Conservation (phyloP, 768 basidiomycete species). For the Rubroboletus satanas region DNA sequence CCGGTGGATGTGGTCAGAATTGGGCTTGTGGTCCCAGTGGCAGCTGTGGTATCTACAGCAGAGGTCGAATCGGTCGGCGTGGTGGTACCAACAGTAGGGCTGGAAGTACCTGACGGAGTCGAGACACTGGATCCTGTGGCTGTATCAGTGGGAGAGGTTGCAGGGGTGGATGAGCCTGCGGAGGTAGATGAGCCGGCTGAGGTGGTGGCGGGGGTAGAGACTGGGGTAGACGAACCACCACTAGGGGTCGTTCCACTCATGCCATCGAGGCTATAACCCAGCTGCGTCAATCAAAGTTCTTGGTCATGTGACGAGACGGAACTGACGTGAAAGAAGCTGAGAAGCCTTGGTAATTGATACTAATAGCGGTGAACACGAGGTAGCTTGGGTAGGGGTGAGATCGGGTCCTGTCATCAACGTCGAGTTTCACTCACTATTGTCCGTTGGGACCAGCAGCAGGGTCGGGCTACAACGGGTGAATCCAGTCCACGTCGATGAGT, state of each 20-base stretch:
- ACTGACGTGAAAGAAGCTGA: constrained; percentile 58
- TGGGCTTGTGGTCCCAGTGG: constrained; percentile 29
- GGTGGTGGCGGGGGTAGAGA: constrained; percentile 7
- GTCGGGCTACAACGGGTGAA: constrained; percentile 41
- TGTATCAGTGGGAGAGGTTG: not conserved
- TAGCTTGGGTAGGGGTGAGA: constrained; percentile 42
- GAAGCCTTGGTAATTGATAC: constrained; percentile 37
- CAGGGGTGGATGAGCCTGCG: constrained; percentile 11
- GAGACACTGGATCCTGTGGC: not conserved
- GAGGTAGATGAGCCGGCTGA: constrained; percentile 10
- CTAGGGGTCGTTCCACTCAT: constrained; percentile 54
- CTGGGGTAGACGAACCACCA: constrained; percentile 19
- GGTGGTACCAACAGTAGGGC: not conserved
- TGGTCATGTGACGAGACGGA: not conserved
- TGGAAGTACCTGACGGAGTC: constrained; percentile 16
- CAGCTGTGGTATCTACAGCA: not conserved
- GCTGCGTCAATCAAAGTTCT: not conserved
- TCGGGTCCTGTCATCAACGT: not conserved
- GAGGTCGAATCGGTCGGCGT: constrained; percentile 10
- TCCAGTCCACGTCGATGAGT: not conserved
- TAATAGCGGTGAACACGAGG: constrained; percentile 49
- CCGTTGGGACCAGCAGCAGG: constrained; percentile 52
- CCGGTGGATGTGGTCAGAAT: constrained; percentile 27
- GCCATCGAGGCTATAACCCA: constrained; percentile 42
- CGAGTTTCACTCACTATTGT: constrained; percentile 45